Evolutionary conservation across 139 green algal species (phyloP).

Genomic region (Medakamo hakoo): DNA sequence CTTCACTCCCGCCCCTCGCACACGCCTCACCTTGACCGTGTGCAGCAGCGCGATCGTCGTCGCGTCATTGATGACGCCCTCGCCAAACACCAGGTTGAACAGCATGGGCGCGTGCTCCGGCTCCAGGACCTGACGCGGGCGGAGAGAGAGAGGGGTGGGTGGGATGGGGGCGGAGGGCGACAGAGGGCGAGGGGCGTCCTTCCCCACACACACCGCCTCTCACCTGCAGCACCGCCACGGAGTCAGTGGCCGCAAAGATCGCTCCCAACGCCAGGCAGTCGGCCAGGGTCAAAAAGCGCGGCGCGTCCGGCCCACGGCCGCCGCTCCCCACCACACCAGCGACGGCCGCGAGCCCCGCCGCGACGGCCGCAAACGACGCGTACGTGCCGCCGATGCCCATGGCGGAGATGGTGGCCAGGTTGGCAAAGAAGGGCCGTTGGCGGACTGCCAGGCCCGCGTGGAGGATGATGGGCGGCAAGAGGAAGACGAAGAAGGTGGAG

Average conservation of each 20-base stretch:
- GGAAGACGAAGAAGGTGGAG: conserved; percentile 31
- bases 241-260: conserved; percentile 80
- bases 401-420: conserved; percentile 43
- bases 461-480: conserved; percentile 76
- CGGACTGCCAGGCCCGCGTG: conserved; percentile 61
- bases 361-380: conserved; percentile 12
- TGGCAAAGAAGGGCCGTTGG: conserved; percentile 64
- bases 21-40: conserved; percentile 34
- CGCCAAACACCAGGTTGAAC: conserved; percentile 78
- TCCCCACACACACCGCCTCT: neutral
- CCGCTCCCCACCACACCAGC: neutral
- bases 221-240: conserved; percentile 73
- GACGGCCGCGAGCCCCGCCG: neutral
- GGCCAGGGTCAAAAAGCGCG: neutral
- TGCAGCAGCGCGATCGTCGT: conserved; percentile 70
- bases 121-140: neutral
- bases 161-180: neutral
- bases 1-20: neutral
- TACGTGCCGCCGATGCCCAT: conserved; percentile 54
- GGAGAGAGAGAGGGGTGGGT: conserved; percentile 3
- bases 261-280: conserved; percentile 62
- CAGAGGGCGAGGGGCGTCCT: neutral
- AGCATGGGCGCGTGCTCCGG: conserved; percentile 42
- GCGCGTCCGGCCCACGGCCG: neutral
- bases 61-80: conserved; percentile 87